phyloP scores from a whole-genome alignment of 345 rosid genomes.

The Adansonia digitata region DNA sequence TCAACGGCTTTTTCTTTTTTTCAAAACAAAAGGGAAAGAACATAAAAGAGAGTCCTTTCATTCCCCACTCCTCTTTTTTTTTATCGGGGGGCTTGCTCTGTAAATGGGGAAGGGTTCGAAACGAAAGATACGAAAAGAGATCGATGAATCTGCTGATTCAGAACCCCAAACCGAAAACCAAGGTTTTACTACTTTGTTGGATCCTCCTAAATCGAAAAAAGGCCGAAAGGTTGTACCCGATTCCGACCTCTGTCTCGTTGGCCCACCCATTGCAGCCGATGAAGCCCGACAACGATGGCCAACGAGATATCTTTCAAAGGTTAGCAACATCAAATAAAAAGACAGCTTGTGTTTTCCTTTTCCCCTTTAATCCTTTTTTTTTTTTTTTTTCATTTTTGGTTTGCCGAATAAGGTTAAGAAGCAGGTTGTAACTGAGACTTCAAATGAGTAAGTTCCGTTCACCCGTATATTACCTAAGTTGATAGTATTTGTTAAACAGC shows the following conservation, averaged over 20 bases:
- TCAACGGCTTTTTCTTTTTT: neutral
- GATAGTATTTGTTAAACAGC: neutral
- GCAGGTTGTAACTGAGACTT: neutral
- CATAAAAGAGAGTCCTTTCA: neutral
- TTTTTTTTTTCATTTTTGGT: neutral
- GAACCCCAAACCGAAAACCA: neutral
- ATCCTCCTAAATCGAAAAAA: neutral
- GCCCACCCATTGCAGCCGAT: neutral
- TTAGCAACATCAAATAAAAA: neutral
- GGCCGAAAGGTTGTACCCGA: neutral
- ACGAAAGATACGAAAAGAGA: neutral
- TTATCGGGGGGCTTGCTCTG: neutral
- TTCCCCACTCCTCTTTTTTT: neutral
- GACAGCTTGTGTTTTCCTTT: too few species aligned
- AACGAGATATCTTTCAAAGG: neutral
- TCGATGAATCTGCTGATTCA: neutral
- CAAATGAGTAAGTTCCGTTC: slow-evolving; percentile 3
- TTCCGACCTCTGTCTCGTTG: neutral
- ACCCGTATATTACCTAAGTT: neutral
- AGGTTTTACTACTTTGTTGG: slow-evolving; percentile 5
- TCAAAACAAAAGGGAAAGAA: neutral
- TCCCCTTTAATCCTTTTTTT: neutral
- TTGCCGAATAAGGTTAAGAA: slow-evolving; percentile 1
- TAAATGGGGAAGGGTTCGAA: neutral
- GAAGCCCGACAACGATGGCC: slow-evolving; percentile 6